A percentile compares a stretch with the other conserved stretches of the same genome.
phyloP scores from a whole-genome alignment of 192 early-diverging fungal species.

The Glomus cerebriforme region DNA sequence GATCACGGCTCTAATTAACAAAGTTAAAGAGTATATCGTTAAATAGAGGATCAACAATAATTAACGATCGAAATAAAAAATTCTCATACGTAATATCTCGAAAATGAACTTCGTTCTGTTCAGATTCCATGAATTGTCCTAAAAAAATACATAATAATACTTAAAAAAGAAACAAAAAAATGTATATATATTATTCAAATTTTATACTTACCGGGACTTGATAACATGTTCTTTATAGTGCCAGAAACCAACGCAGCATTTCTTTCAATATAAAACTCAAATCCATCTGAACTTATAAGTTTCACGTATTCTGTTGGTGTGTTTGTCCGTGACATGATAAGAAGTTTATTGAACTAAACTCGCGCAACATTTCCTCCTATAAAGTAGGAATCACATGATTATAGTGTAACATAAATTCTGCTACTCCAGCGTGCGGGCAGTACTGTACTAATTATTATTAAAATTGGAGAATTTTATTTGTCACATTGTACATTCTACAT shows the following conservation, averaged over 20 bases:
- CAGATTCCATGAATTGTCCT: slow-evolving; percentile 91
- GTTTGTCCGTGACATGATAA: background rate
- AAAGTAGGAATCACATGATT: no score
- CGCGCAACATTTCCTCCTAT: no score
- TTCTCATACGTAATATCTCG: slow-evolving; percentile 84
- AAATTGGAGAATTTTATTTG: no score
- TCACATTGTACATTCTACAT: no score
- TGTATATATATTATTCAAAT: background rate
- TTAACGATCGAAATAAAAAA: slow-evolving; percentile 2
- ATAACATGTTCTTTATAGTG: slow-evolving; percentile 95
- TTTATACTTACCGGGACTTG: slow-evolving; percentile 64
- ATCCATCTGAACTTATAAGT: slow-evolving; percentile 87
- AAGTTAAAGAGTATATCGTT: background rate
- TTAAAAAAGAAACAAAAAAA: slow-evolving; percentile 4
- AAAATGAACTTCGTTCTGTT: slow-evolving; percentile 85
- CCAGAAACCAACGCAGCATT: slow-evolving; percentile 88
- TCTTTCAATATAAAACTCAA: slow-evolving; percentile 86
- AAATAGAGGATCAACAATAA: background rate
- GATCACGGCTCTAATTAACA: slow-evolving; percentile 69
- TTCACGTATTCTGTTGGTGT: slow-evolving; percentile 62
- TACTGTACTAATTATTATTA: no score
- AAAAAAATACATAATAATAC: slow-evolving; percentile 10
- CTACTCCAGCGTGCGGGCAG: no score
- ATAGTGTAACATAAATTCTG: no score
- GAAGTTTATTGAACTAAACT: no score